A percentile compares a stretch with the other conserved stretches of the same genome.
Conservation (phyloP, 768 basidiomycete genomes). For the Tulasnella sp. region DNA sequence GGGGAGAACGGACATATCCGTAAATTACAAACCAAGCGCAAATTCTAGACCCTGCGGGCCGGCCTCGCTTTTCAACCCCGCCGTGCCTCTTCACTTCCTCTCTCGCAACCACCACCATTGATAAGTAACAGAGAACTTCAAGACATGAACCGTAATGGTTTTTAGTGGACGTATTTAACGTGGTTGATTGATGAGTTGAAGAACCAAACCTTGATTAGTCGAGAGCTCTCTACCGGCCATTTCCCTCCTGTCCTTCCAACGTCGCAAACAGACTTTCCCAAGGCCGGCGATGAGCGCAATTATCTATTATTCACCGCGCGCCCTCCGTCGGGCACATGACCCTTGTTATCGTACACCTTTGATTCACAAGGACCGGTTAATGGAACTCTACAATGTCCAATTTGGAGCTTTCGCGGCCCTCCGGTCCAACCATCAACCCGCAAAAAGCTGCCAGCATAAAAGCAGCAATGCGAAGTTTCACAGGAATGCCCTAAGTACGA, state of each 20-base stretch:
- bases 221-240: not conserved
- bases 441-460: not conserved
- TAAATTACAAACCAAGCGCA: not conserved
- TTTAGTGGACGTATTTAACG: not conserved
- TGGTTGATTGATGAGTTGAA: conserved; percentile 1
- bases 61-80: not conserved
- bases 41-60: conserved; percentile 5
- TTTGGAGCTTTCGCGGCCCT: not conserved
- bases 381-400: not conserved
- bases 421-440: not conserved
- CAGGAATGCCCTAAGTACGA: not conserved
- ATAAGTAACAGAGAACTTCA: not conserved
- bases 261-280: not conserved
- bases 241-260: not conserved
- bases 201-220: not conserved
- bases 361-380: not conserved
- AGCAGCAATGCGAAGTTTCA: not conserved
- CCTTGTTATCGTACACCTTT: not conserved
- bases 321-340: not conserved
- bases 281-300: not conserved
- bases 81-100: not conserved
- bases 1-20: not conserved
- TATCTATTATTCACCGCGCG: not conserved
- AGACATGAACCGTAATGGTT: not conserved
- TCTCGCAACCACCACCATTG: not conserved